Evolutionary conservation across 73 alveolate species (phyloP), one percentile per base, ranked within the genome.

Genomic region (Blepharisma stoltei): DNA sequence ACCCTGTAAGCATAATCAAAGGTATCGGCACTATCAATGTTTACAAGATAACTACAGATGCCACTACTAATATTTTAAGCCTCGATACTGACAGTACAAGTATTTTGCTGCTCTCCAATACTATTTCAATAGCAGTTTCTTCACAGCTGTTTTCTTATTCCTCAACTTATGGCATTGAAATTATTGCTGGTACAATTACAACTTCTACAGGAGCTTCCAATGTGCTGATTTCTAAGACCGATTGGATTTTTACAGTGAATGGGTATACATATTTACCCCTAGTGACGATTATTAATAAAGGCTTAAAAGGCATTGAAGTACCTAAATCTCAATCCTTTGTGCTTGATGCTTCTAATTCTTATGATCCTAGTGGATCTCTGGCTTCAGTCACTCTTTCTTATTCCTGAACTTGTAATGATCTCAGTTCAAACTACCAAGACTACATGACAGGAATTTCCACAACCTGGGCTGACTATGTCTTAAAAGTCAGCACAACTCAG

Each of bases 351-450:
- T 18, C 48, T 20, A n/a, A 25, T 20, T 18, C 48, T 25, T 60
- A 60, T 60, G 73, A 60, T 4, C 73, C 73, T 20, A 60, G 73
- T 60, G 38, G 46, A 9, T n/a, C n/a, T 20, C 5, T 14, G 14
- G 23, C 18, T 60, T 1, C 14, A 0, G 14, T 11, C 0, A 9
- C 23, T 60, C 73, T 60, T 14, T 14, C 14, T 5, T 8, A 9
- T 11, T 18, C 37, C 5, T 60, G 73, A 38, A 25, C 73, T 20
- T 60, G 73, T 5, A 14, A 18, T 60, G 73, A 60, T 25, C 23
- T 60, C 73, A 14, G 46, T 2, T 14, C 45, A 25, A 14, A 11
- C 23, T 60, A 60, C 23, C n/a, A n/a, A 25, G 46, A 60, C 18
- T 60, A 60, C 5, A 60, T n/a, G 14, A 60, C 46, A 25, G 45